Conservation (phyloP, 2,329 filamentous ascomycete species). For the Aspergillus hortae region DNA sequence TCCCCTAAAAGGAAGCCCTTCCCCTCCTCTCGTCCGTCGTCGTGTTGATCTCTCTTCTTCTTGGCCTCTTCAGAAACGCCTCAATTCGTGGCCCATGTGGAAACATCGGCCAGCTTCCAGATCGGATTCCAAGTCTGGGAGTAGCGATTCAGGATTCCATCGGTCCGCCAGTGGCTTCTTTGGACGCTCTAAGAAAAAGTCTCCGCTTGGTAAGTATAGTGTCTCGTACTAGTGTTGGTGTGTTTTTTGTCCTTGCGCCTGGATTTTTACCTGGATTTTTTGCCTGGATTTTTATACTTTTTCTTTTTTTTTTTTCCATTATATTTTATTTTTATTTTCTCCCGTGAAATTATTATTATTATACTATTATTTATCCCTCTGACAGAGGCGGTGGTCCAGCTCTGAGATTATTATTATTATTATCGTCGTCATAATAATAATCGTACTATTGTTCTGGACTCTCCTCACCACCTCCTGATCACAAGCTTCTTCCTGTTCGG, state of each 20-base stretch:
- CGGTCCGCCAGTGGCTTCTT: constrained; percentile 32
- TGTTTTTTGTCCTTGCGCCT: constrained; percentile 11
- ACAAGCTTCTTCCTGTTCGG: constrained; percentile 2
- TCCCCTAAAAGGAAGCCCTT: background rate
- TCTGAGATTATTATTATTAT: too few relatives aligned
- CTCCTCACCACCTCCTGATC: constrained; percentile 3
- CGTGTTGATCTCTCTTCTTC: constrained; percentile 5
- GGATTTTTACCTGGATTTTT: constrained; percentile 6
- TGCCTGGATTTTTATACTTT: constrained; percentile 4
- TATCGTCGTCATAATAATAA: background rate
- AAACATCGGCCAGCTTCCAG: constrained; percentile 39
- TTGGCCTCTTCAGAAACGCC: constrained; percentile 4
- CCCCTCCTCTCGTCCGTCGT: background rate
- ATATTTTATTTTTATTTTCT: constrained; percentile 5
- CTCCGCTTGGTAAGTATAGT: constrained; percentile 28
- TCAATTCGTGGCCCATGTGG: constrained; percentile 32
- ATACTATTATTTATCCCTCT: constrained; percentile 2
- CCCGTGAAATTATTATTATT: background rate
- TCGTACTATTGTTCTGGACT: constrained; percentile 4
- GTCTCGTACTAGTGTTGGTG: constrained; percentile 15
- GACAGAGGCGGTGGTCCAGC: too few relatives aligned
- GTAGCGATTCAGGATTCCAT: constrained; percentile 29
- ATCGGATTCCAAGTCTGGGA: constrained; percentile 37
- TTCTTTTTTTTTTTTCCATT: background rate
- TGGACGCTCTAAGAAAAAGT: constrained; percentile 35